Evolutionary conservation across 768 basidiomycete species (phyloP).

Genomic region (Psilocybe azurescens): DNA sequence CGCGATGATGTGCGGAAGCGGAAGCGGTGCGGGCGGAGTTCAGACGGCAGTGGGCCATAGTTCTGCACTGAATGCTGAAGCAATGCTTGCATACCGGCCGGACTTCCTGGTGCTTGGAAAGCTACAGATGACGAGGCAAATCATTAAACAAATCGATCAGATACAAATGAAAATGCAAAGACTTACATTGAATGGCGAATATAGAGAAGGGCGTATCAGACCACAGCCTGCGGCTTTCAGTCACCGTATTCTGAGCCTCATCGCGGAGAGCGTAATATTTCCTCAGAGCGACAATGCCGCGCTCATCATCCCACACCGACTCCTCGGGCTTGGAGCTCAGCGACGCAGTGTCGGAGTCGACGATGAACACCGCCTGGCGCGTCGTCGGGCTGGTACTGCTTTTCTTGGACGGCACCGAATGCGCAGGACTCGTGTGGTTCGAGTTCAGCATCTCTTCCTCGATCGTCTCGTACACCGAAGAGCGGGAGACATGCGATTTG

Average conservation of each 20-base stretch:
- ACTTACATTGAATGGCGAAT: conserved; percentile 77
- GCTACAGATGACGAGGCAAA: conserved; percentile 41
- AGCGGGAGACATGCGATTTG: conserved; percentile 61
- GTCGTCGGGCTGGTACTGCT: conserved; percentile 42
- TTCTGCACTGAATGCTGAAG: conserved; percentile 75
- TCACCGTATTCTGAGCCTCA: conserved; percentile 69
- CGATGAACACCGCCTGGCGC: conserved; percentile 54
- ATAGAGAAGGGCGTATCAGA: conserved; percentile 73
- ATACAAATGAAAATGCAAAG: background rate
- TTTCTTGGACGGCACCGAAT: conserved; percentile 25
- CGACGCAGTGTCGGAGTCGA: conserved; percentile 60
- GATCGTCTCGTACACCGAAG: conserved; percentile 82
- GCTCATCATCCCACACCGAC: conserved; percentile 70
- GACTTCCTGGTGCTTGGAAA: conserved; percentile 71
- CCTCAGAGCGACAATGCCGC: conserved; percentile 65
- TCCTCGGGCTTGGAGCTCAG: conserved; percentile 44
- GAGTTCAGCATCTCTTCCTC: conserved; percentile 64
- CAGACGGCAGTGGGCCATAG: conserved; percentile 76
- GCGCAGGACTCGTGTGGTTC: conserved; percentile 15
- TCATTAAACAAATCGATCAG: conserved; percentile 8
- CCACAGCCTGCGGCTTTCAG: conserved; percentile 71
- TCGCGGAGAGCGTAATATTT: conserved; percentile 72
- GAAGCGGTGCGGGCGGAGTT: conserved; percentile 63
- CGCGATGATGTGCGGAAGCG: conserved; percentile 75
- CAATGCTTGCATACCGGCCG: conserved; percentile 72